Conservation (phyloP, 768 basidiomycete species). For the Hydnomerulius pinastri region DNA sequence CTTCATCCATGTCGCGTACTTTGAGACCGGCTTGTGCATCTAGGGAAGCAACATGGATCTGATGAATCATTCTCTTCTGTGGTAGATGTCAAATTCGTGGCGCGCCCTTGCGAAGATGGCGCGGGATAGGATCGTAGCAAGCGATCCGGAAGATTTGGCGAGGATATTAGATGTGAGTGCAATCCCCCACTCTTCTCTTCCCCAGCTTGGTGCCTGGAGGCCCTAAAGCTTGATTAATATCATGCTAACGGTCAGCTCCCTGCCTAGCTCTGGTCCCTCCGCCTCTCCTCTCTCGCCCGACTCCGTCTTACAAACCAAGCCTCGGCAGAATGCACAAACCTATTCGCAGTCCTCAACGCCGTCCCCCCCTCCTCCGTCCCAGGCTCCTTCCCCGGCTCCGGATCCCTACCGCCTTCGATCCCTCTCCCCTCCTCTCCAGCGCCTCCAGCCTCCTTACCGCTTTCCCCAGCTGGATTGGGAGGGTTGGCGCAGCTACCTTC, state of each 20-base stretch:
- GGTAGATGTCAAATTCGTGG: constrained; percentile 88
- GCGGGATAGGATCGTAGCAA: constrained; percentile 69
- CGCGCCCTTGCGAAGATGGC: constrained; percentile 83
- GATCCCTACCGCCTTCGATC: constrained; percentile 2
- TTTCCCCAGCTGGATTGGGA: constrained; percentile 25
- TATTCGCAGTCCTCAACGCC: constrained; percentile 68
- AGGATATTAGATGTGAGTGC: constrained; percentile 66
- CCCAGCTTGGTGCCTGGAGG: not conserved
- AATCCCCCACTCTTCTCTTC: not conserved
- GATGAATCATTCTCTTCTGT: not conserved
- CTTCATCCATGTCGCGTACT: not conserved
- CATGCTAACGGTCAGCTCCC: not conserved
- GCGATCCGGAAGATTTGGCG: constrained; percentile 67
- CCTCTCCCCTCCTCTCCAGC: constrained; percentile 39
- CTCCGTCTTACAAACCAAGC: constrained; percentile 85
- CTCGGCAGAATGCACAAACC: constrained; percentile 80
- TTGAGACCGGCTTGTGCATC: too few relatives aligned
- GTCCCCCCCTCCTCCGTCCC: constrained; percentile 56
- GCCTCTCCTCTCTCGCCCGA: constrained; percentile 75
- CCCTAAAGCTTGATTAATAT: not conserved
- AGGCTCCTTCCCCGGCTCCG: constrained; percentile 49
- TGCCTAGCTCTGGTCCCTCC: constrained; percentile 78
- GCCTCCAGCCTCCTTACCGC: constrained; percentile 1
- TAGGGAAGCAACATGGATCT: constrained; percentile 11
- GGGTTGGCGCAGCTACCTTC: constrained; percentile 22